Conservation (phyloP, 108 stramenopile genomes). For the Pseudonitzschia delicatissima region DNA sequence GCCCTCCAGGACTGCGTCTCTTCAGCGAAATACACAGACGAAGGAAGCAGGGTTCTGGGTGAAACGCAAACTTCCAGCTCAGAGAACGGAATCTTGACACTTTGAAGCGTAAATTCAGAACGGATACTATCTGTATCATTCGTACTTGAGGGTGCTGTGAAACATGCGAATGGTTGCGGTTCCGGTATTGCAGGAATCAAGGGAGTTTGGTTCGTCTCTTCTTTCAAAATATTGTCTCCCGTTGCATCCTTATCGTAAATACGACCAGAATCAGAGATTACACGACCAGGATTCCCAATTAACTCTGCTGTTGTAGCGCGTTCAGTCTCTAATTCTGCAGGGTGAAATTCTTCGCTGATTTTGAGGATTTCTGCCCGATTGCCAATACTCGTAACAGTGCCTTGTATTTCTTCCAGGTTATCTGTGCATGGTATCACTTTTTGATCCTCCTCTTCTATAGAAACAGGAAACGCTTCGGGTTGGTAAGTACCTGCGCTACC, state of each 20-base stretch:
- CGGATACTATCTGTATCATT: too few species aligned
- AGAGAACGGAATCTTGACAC: too few species aligned
- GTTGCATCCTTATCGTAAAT: not conserved
- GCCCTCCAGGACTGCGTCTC: conserved; percentile 56
- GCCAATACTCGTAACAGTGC: not conserved
- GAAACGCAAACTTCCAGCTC: conserved; percentile 33
- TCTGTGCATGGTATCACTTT: not conserved
- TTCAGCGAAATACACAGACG: conserved; percentile 63
- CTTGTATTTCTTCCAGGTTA: not conserved
- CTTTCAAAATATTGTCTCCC: not conserved
- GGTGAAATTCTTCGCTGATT: conserved; percentile 40
- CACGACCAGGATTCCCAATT: not conserved
- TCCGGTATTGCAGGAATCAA: too few species aligned
- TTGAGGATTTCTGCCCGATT: conserved; percentile 37
- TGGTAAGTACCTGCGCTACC: conserved; percentile 3
- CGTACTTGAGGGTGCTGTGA: too few species aligned
- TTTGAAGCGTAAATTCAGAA: too few species aligned
- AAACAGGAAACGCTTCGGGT: conserved; percentile 25
- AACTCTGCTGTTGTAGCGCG: conserved; percentile 9
- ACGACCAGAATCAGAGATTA: not conserved
- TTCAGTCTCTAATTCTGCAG: conserved; percentile 26
- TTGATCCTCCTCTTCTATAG: conserved; percentile 8
- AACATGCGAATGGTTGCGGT: too few species aligned
- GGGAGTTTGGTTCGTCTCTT: too few species aligned
- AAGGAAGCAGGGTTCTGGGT: conserved; percentile 60